Evolutionary conservation across 495 filamentous ascomycete genomes (phyloP), one percentile per base, ranked within the genome.

Genomic region (Penicillium malachiteum): DNA sequence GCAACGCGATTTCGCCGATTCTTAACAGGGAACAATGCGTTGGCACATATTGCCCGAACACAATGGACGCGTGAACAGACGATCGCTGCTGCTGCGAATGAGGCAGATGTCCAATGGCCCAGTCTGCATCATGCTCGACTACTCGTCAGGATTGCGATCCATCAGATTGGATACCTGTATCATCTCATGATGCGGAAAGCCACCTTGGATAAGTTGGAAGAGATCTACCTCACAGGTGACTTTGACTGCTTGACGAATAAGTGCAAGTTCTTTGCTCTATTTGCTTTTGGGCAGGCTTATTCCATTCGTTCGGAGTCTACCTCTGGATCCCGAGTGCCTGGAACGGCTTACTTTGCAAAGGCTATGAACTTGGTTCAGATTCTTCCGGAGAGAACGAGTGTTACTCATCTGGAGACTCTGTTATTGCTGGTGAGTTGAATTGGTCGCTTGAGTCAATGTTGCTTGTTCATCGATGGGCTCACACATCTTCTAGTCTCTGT

Each of bases 201-300:
- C 7, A 78, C 73, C 0, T 37, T 74, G 13, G 74, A 78, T 45
- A 73, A 74, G 40, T 64, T 78, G 8, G 73, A 76, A 55, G 71
- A 74, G 45, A 72, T 78, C 18, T 76, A 78, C 43, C 65, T 67
- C 48, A 71, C 63, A 1, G 64, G 60, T 7, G 59, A 67, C 16
- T 76, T 78, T 41, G 62, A 74, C 21, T 66, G 57, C 45, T 63
- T 59, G 0, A 47, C 69, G 7, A 71, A 72, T 43, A 69, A 75
- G 54, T 75, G 72, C 66, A 76, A 75, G 45, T 78, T 71, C 53
- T 76, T 78, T 50, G 74, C 71, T 1, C 43, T 78, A 21, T 76
- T 78, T 56, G 74, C 74, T 8, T 76, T 78, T 52, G 73, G 73
- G 4, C 69, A 78, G 54, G 71, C 71, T 6, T 78, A 76, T 52